Evolutionary conservation across 2,329 filamentous ascomycete species (phyloP).

Genomic region (Zymoseptoria pseudotritici): DNA sequence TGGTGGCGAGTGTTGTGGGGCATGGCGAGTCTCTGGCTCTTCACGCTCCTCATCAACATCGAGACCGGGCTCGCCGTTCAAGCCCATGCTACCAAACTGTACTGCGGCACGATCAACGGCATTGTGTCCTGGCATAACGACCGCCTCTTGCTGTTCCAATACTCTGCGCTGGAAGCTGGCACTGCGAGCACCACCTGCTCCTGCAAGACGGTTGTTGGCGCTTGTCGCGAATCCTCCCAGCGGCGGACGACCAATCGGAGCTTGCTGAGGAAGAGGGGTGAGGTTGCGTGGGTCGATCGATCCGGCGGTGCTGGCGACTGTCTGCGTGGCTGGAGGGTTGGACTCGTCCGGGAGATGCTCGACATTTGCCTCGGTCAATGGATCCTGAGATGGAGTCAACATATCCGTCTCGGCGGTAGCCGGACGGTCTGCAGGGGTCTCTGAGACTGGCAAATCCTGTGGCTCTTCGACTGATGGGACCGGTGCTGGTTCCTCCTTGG

Average conservation of each 20-base stretch:
- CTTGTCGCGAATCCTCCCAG: slow-evolving; percentile 71
- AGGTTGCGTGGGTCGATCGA: slow-evolving; percentile 68
- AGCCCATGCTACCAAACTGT: slow-evolving; percentile 90
- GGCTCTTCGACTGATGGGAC: slow-evolving; percentile 10
- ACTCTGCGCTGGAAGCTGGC: slow-evolving; percentile 79
- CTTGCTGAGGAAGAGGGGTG: slow-evolving; percentile 58
- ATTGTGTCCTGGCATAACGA: slow-evolving; percentile 96
- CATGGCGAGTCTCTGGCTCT: slow-evolving; percentile 90
- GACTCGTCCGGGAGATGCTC: slow-evolving; percentile 83
- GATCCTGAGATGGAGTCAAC: slow-evolving; percentile 61
- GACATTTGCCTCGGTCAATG: slow-evolving; percentile 85
- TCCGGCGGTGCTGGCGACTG: slow-evolving; percentile 83
- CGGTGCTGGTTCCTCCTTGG: slow-evolving; percentile 16
- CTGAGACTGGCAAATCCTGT: slow-evolving; percentile 18
- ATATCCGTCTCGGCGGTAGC: slow-evolving; percentile 8
- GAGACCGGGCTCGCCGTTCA: slow-evolving; percentile 66
- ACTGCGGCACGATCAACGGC: slow-evolving; percentile 88
- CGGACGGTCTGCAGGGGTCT: slow-evolving; percentile 15
- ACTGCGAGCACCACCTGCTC: slow-evolving; percentile 51
- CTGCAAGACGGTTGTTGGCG: slow-evolving; percentile 70
- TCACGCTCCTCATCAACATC: slow-evolving; percentile 93
- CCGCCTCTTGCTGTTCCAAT: slow-evolving; percentile 91
- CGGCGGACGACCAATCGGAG: slow-evolving; percentile 54
- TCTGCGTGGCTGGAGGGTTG: slow-evolving; percentile 67
- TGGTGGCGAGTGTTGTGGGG: slow-evolving; percentile 85